Percentiles rank a stretch among this genome's conserved stretches.
Conservation (phyloP, 2,329 filamentous ascomycete genomes). For the Claviceps arundinis region DNA sequence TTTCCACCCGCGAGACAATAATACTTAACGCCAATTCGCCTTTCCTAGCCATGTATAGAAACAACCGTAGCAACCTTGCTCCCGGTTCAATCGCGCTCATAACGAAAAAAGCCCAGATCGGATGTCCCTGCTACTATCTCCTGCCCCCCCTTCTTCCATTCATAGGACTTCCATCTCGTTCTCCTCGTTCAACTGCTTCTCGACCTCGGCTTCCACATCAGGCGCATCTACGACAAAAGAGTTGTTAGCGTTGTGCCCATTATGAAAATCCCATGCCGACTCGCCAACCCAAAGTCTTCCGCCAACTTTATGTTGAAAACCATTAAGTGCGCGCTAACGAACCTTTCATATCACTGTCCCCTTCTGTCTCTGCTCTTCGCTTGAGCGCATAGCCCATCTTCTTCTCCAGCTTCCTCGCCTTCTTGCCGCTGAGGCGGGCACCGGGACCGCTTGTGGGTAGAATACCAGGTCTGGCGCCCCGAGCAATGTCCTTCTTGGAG, state of each 20-base stretch:
- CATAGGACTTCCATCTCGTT: constrained; percentile 10
- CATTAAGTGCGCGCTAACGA: constrained; percentile 3
- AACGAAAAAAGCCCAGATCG: not conserved
- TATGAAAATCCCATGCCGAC: not conserved
- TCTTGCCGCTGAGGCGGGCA: constrained; percentile 38
- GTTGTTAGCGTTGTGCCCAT: not conserved
- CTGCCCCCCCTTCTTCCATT: too few species aligned
- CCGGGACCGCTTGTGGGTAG: constrained; percentile 43
- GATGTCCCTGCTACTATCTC: too few species aligned
- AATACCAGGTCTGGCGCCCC: constrained; percentile 39
- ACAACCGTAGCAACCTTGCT: too few species aligned
- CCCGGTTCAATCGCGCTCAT: not conserved
- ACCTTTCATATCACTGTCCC: constrained; percentile 38
- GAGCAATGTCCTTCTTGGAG: constrained; percentile 28
- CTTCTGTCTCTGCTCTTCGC: constrained; percentile 37
- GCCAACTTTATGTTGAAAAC: too few species aligned
- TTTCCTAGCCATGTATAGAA: too few species aligned
- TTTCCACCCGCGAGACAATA: too few species aligned
- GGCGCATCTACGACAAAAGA: constrained; percentile 10
- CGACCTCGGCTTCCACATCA: constrained; percentile 1
- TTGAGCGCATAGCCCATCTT: constrained; percentile 37
- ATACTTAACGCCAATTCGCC: too few species aligned
- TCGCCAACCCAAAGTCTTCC: not conserved
- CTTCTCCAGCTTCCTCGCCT: constrained; percentile 41
- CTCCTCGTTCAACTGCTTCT: constrained; percentile 8